phyloP scores from a whole-genome alignment of 1,284 basidiomycete genomes.

The Clitocybe nebularis region DNA sequence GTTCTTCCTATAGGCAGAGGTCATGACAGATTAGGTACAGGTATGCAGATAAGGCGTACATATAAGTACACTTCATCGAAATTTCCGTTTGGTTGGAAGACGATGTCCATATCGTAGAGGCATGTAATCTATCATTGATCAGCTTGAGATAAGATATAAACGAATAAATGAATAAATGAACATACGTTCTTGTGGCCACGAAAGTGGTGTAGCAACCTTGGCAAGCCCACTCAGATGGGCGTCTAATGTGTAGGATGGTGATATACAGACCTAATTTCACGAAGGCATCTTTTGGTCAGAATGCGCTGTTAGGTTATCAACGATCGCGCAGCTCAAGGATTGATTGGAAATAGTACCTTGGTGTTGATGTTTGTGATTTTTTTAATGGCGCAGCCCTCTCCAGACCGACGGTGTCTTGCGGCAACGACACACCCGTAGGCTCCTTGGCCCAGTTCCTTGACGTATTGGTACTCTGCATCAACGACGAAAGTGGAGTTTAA shows the following conservation, averaged over 20 bases:
- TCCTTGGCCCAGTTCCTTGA: constrained; percentile 94
- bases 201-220: constrained; percentile 89
- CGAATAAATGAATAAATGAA: too few species aligned
- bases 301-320: constrained; percentile 58
- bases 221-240: constrained; percentile 8
- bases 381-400: constrained; percentile 92
- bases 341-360: constrained; percentile 50
- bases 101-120: constrained; percentile 96
- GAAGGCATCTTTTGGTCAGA: constrained; percentile 89
- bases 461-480: constrained; percentile 88
- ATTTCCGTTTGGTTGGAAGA: constrained; percentile 82
- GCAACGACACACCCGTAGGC: constrained; percentile 92
- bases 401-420: constrained; percentile 78
- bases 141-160: constrained; percentile 8
- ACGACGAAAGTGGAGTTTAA: constrained; percentile 84
- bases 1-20: constrained; percentile 68
- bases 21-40: neutral
- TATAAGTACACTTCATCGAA: constrained; percentile 97
- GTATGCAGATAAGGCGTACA: constrained; percentile 39
- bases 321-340: neutral
- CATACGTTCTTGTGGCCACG: constrained; percentile 93
- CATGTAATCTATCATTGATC: constrained; percentile 68
- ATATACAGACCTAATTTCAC: constrained; percentile 79
- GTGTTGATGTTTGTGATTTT: constrained; percentile 98
- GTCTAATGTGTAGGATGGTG: constrained; percentile 11